These are phyloP conservation scores for Eimeria zaria DNA, from an alignment of 169 alveolate genomes.

Conservation along the genomic window DNA sequence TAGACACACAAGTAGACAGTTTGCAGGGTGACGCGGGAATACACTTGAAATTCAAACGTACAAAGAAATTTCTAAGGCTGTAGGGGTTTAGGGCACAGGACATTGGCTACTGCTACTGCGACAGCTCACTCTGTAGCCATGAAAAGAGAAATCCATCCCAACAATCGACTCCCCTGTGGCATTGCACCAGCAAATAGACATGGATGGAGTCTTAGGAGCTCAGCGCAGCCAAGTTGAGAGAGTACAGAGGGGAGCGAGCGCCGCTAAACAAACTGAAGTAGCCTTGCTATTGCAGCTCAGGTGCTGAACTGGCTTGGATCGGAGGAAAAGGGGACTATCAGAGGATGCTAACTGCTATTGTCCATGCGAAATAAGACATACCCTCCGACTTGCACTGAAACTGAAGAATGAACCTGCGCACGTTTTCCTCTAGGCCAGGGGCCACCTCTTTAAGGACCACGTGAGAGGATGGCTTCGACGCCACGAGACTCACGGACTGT, in stretches of 20 bases:
- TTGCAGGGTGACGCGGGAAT: not conserved
- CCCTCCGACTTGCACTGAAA: slow-evolving; percentile 77
- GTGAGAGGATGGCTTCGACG: slow-evolving; percentile 65
- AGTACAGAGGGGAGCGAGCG: not conserved
- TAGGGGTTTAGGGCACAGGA: not conserved
- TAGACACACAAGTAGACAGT: not conserved
- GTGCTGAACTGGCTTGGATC: not conserved
- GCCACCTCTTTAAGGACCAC: slow-evolving; percentile 28
- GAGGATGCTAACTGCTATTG: not conserved
- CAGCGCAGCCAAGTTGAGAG: not conserved
- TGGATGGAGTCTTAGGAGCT: not conserved
- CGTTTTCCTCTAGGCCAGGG: slow-evolving; percentile 70
- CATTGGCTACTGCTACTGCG: not conserved
- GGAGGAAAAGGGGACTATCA: not conserved
- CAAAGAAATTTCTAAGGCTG: not conserved
- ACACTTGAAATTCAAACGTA: not conserved
- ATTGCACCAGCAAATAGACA: not conserved
- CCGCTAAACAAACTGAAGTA: not conserved
- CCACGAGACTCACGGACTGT: slow-evolving; percentile 40
- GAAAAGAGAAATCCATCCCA: slow-evolving; percentile 68
- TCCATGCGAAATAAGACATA: not conserved
- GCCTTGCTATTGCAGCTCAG: not conserved
- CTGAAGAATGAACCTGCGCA: slow-evolving; percentile 42
- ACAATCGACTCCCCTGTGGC: slow-evolving; percentile 80
- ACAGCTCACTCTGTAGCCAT: slow-evolving; percentile 76